A percentile compares a stretch with the other conserved stretches of the same genome.
Evolutionary conservation across 768 basidiomycete species (phyloP).

Genomic region (Lactarius pseudohatsudake): DNA sequence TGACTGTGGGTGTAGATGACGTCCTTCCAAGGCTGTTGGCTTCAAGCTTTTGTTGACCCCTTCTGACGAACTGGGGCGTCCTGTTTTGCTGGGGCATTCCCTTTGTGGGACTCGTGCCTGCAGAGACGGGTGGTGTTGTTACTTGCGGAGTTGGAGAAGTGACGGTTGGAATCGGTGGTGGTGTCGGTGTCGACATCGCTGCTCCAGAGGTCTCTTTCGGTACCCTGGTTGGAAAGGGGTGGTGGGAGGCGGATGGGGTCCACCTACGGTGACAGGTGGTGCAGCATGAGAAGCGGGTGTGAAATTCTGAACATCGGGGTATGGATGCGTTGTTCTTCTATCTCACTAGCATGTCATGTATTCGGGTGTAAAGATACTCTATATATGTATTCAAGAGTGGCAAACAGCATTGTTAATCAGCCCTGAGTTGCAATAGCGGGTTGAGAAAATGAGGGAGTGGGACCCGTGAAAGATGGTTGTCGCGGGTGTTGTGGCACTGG

Average conservation of each 20-base stretch:
- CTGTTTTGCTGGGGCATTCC: conserved; percentile 48
- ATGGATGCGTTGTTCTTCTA: too few species aligned
- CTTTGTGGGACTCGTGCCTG: conserved; percentile 63
- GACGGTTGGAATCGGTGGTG: conserved; percentile 7
- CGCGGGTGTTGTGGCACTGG: conserved; percentile 6
- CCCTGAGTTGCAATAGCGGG: background rate
- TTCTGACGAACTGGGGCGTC: conserved; percentile 41
- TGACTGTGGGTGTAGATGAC: conserved; percentile 14
- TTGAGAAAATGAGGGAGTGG: background rate
- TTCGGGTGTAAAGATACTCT: too few species aligned
- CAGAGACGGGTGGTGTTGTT: conserved; percentile 23
- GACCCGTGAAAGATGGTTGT: conserved; percentile 9
- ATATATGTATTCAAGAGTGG: too few species aligned
- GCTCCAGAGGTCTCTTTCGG: conserved; percentile 11
- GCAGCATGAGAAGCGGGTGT: background rate
- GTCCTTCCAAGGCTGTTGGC: conserved; percentile 26
- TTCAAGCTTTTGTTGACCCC: conserved; percentile 31
- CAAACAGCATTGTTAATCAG: too few species aligned
- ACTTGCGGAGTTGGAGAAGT: conserved; percentile 26
- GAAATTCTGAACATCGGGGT: too few species aligned
- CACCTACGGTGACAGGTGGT: background rate
- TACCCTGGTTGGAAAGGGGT: conserved; percentile 7
- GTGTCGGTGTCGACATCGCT: conserved; percentile 22
- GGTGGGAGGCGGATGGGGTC: conserved; percentile 9
- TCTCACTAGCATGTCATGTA: too few species aligned